Conservation (phyloP, 768 basidiomycete genomes). For the Mycena floridula region DNA sequence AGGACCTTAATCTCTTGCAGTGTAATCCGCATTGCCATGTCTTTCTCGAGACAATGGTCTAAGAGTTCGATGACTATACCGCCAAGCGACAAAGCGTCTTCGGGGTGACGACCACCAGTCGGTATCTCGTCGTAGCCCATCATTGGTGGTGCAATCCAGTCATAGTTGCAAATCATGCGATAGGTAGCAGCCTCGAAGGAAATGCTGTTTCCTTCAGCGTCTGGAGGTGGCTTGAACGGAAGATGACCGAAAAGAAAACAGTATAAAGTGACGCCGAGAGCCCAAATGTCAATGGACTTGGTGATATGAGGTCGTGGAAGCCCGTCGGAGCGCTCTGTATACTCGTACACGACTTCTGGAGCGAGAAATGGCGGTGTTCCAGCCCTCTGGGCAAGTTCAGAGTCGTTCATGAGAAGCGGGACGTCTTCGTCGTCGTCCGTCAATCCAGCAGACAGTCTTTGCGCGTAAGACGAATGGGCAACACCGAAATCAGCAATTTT, state of each 20-base stretch:
- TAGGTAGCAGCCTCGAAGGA: slow-evolving; percentile 67
- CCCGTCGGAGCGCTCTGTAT: slow-evolving; percentile 27
- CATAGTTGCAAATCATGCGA: slow-evolving; percentile 67
- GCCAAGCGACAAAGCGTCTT: slow-evolving; percentile 42
- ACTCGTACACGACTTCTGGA: slow-evolving; percentile 86
- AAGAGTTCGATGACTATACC: slow-evolving; percentile 63
- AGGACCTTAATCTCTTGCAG: slow-evolving; percentile 77
- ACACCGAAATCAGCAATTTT: slow-evolving; percentile 99
- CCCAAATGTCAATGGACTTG: slow-evolving; percentile 97
- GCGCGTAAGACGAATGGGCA: slow-evolving; percentile 84
- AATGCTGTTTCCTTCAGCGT: slow-evolving; percentile 25
- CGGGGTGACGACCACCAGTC: slow-evolving; percentile 57
- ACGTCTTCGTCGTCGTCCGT: slow-evolving; percentile 42
- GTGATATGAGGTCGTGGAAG: slow-evolving; percentile 57
- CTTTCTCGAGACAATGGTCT: slow-evolving; percentile 77
- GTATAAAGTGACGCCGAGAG: slow-evolving; percentile 92
- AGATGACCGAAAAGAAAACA: slow-evolving; percentile 86
- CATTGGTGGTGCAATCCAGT: slow-evolving; percentile 58
- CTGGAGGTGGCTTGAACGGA: slow-evolving; percentile 60
- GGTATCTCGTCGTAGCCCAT: slow-evolving; percentile 70
- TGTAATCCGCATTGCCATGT: slow-evolving; percentile 64
- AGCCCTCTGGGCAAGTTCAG: slow-evolving; percentile 83
- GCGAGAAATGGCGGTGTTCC: slow-evolving; percentile 96
- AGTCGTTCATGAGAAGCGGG: slow-evolving; percentile 72
- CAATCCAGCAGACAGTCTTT: slow-evolving; percentile 62